Conservation (phyloP, 768 basidiomycete species). For the Aureoboletus auriporus region DNA sequence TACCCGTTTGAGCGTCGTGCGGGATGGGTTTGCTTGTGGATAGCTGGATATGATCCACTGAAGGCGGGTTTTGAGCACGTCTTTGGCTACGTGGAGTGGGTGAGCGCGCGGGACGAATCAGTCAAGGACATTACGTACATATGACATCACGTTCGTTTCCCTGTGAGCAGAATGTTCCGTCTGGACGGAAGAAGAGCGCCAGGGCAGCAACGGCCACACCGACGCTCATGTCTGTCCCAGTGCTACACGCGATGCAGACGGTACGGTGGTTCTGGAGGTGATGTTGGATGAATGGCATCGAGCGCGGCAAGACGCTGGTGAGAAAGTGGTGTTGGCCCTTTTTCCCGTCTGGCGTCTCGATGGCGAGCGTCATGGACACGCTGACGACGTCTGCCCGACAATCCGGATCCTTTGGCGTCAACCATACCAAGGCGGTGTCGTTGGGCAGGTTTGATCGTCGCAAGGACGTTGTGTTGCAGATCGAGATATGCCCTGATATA, state of each 20-base stretch:
- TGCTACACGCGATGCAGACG: conserved; percentile 51
- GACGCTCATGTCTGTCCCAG: conserved; percentile 59
- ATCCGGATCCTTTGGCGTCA: conserved; percentile 5
- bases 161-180: conserved; percentile 33
- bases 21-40: conserved; percentile 78
- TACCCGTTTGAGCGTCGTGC: conserved; percentile 73
- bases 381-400: background rate
- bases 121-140: conserved; percentile 18
- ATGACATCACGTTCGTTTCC: conserved; percentile 5
- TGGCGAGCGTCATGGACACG: conserved; percentile 10
- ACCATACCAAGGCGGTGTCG: conserved; percentile 14
- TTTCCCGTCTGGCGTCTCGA: conserved; percentile 43
- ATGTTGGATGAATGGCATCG: conserved; percentile 42
- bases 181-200: conserved; percentile 53
- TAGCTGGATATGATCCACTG: conserved; percentile 82
- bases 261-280: conserved; percentile 34
- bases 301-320: conserved; percentile 42
- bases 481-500: conserved; percentile 38
- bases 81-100: conserved; percentile 41
- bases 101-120: background rate
- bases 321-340: conserved; percentile 51
- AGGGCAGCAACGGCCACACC: conserved; percentile 61
- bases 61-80: conserved; percentile 63
- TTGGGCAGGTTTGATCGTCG: background rate
- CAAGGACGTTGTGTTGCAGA: conserved; percentile 35